phyloP scores from a whole-genome alignment of 1,284 basidiomycete species.

The Takashimella tepidaria region DNA sequence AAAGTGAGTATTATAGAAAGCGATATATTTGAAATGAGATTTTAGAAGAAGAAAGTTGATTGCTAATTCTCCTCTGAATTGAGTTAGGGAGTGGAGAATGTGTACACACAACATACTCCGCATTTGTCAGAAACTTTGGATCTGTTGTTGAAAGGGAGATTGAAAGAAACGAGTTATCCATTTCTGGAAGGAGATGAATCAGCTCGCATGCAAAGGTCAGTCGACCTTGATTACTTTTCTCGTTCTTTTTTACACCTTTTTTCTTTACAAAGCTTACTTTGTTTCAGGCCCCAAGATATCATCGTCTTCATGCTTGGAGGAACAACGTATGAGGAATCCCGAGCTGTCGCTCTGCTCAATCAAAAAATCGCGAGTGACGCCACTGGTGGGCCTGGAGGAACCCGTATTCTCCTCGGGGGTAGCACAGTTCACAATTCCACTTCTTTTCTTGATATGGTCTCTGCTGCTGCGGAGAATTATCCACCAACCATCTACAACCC shows the following conservation, averaged over 20 bases:
- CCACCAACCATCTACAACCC: conserved; percentile 43
- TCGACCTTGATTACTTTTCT: background rate
- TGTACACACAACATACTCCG: conserved; percentile 96
- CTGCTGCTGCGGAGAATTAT: conserved; percentile 40
- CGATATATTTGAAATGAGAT: conserved; percentile 1
- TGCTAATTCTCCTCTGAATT: too few species aligned
- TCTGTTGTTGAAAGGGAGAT: conserved; percentile 74
- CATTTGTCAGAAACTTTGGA: conserved; percentile 91
- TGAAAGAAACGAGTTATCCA: conserved; percentile 85
- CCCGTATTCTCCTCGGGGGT: conserved; percentile 76
- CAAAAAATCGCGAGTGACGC: conserved; percentile 58
- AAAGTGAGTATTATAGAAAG: conserved; percentile 56
- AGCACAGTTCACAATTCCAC: conserved; percentile 89
- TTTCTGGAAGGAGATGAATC: conserved; percentile 64
- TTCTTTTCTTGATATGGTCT: conserved; percentile 51
- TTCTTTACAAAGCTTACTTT: conserved; percentile 2
- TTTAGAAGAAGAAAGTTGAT: too few species aligned
- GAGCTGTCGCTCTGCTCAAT: conserved; percentile 75
- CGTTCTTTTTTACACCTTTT: background rate
- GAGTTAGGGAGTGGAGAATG: conserved; percentile 98
- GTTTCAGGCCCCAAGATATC: conserved; percentile 90
- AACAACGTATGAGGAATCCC: conserved; percentile 87
- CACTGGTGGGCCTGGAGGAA: conserved; percentile 50
- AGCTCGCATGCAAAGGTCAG: conserved; percentile 39
- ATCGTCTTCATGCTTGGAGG: conserved; percentile 94